Evolutionary conservation across 83 land plant genomes (phyloP).

Genomic region (Picea abies): DNA sequence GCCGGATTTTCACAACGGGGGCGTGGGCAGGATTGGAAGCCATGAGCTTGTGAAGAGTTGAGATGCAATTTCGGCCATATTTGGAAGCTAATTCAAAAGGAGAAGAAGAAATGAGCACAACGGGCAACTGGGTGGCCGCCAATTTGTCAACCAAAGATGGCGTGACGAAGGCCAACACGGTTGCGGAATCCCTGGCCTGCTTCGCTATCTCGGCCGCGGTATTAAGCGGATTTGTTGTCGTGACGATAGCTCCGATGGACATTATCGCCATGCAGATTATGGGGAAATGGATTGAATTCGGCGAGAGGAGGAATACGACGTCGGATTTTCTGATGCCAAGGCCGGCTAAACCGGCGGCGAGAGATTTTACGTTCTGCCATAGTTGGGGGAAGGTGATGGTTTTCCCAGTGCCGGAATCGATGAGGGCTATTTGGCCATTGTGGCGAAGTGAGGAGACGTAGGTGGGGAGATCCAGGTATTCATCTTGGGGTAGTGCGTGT

Average conservation of each 20-base stretch:
- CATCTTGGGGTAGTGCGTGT: too few species aligned
- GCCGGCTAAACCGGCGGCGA: too few species aligned
- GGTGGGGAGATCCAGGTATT: too few species aligned
- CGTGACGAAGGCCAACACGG: too few species aligned
- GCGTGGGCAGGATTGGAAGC: too few species aligned
- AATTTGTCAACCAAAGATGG: too few species aligned
- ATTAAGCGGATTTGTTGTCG: slow-evolving; percentile 21
- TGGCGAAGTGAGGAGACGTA: not conserved
- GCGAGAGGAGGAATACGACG: slow-evolving; percentile 19
- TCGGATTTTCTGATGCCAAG: not conserved
- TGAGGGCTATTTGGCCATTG: not conserved
- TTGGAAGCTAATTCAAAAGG: too few species aligned
- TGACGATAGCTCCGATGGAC: slow-evolving; percentile 19
- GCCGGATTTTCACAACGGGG: not conserved
- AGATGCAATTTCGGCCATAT: too few species aligned
- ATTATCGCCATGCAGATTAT: slow-evolving; percentile 20
- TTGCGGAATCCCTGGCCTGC: slow-evolving; percentile 5
- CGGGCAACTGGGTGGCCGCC: too few species aligned
- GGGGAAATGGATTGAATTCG: slow-evolving; percentile 21
- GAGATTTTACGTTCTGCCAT: not conserved
- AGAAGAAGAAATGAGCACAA: too few species aligned
- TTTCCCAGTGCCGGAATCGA: slow-evolving; percentile 6
- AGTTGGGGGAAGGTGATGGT: slow-evolving; percentile 15
- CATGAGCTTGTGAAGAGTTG: too few species aligned
- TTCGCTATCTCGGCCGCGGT: not conserved